Evolutionary conservation across 768 basidiomycete genomes (phyloP), one percentile per base, ranked within the genome.

Genomic region (Rhodotorula toruloides): DNA sequence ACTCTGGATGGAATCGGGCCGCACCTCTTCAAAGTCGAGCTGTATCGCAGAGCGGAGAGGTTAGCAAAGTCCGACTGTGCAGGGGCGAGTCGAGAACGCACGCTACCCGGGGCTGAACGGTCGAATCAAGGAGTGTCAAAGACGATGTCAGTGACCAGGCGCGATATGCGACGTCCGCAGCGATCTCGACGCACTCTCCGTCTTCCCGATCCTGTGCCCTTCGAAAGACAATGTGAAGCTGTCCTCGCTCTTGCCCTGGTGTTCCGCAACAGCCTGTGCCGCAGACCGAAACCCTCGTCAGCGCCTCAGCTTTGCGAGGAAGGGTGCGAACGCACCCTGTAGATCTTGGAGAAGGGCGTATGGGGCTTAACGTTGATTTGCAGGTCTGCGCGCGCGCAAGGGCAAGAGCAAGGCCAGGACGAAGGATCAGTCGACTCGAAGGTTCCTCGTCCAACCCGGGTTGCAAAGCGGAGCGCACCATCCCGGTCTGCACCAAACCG

Each of bases 11-110:
- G 16, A 52, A 17, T 10, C 4, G 8, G 12, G 12, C 21, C 52
- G 22, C 29, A 49, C 58, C 37, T 59, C 58, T n/a, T 50, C 58
- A 2, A 58, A n/a, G 22, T 43, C 56, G 14, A 58, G 44, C 56
- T 58, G 32, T 1, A 8, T 31, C 2, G 17, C 10, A 34, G 9
- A 21, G 12, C 13, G 12, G 29, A 9, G 29, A 4, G 31, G 29
- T 7, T 16, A 3, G 31, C 4, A 4, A 31, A 31, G 12, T 9
- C 48, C 16, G 12, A 17, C 5, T 2, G 16, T 3, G 14, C n/a
- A 14, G 17, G 3, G 2, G 11, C 34, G 22, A 12, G 34, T 8
- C 25, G 22, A 27, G 16, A 1, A 19, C n/a, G 42, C 42, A 10
- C 17, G 40, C 17, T 11, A 40, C 17, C 40, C 17, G 42, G 7